Conservation (phyloP, 2,329 filamentous ascomycete species). For the Stemphylium vesicarium region DNA sequence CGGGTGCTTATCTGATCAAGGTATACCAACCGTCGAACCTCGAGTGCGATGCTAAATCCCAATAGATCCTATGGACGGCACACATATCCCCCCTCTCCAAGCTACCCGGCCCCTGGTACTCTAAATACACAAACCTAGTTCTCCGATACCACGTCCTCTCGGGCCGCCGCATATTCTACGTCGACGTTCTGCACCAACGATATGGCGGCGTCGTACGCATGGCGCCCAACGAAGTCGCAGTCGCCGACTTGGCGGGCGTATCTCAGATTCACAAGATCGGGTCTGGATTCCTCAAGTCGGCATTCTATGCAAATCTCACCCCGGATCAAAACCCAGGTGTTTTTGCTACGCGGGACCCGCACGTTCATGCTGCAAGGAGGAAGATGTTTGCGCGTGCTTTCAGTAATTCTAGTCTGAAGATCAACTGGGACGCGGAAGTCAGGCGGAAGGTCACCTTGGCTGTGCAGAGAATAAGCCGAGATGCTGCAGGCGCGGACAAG, state of each 20-base stretch:
- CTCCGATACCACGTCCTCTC: slow-evolving; percentile 47
- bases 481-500: slow-evolving; percentile 20
- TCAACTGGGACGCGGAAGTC: slow-evolving; percentile 48
- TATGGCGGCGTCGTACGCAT: slow-evolving; percentile 39
- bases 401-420: slow-evolving; percentile 43
- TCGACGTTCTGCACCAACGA: slow-evolving; percentile 45
- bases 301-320: slow-evolving; percentile 47
- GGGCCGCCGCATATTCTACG: slow-evolving; percentile 49
- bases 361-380: slow-evolving; percentile 45
- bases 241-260: slow-evolving; percentile 27
- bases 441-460: slow-evolving; percentile 42
- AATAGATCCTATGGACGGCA: slow-evolving; percentile 2
- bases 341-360: slow-evolving; percentile 49
- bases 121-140: slow-evolving; percentile 36
- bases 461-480: slow-evolving; percentile 39
- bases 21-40: too few species aligned
- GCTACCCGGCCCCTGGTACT: slow-evolving; percentile 41
- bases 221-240: slow-evolving; percentile 30
- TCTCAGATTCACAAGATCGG: slow-evolving; percentile 45
- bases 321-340: slow-evolving; percentile 36
- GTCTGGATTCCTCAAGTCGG: slow-evolving; percentile 50
- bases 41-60: neutral
- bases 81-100: slow-evolving; percentile 14
- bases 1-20: too few species aligned
- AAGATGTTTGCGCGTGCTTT: slow-evolving; percentile 48